Evolutionary conservation across 176 grass and related monocot genomes (phyloP).

Genomic region (Puya raimondii): DNA sequence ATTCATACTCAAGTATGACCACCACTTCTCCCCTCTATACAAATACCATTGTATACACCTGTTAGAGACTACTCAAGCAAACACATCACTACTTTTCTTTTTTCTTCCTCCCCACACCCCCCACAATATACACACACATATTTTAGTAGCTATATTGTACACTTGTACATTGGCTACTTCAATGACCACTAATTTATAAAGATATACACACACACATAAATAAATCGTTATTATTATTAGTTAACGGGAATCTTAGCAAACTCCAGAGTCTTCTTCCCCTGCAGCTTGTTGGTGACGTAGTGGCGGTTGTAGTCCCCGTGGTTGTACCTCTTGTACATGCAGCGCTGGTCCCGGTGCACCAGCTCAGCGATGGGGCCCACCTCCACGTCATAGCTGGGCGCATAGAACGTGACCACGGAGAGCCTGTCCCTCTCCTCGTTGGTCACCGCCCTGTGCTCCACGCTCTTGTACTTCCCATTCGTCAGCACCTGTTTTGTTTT

Average conservation of each 20-base stretch:
- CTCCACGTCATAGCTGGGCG: constrained; percentile 73
- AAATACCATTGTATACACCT: too few species aligned
- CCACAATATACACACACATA: too few species aligned
- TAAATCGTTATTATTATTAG: neutral
- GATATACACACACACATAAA: neutral
- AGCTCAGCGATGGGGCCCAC: constrained; percentile 69
- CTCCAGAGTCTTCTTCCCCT: constrained; percentile 89
- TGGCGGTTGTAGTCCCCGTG: constrained; percentile 85
- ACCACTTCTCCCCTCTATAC: too few species aligned
- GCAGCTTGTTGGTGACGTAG: constrained; percentile 69
- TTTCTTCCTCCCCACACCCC: too few species aligned
- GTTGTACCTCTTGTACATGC: constrained; percentile 63
- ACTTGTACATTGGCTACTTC: too few species aligned
- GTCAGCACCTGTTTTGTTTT: constrained; percentile 42
- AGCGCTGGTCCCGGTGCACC: constrained; percentile 28
- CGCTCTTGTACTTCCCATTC: constrained; percentile 85
- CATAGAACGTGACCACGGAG: constrained; percentile 78
- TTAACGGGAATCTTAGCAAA: constrained; percentile 47
- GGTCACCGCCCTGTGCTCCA: constrained; percentile 74
- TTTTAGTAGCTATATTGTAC: too few species aligned
- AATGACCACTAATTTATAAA: neutral
- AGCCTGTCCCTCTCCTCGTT: constrained; percentile 34
- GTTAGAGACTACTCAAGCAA: too few species aligned
- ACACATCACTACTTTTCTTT: too few species aligned
- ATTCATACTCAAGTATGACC: too few species aligned